Evolutionary conservation across 306 rosid species (phyloP), one percentile per base, ranked within the genome.

Genomic region (Notholithocarpus densiflorus): DNA sequence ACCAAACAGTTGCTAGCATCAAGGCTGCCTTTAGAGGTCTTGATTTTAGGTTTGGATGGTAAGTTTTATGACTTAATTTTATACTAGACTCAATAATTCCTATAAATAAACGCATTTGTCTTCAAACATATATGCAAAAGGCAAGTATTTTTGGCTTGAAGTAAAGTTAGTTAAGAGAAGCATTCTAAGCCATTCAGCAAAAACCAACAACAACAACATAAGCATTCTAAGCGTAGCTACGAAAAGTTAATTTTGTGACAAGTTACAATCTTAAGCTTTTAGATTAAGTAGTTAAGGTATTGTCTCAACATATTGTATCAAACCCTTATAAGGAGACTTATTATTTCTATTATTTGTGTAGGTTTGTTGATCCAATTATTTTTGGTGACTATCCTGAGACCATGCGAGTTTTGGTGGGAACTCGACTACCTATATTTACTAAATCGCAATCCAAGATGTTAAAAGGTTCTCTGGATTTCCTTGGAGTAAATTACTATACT

Each of bases 41-140:
- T 65, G 85, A 86, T 27, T 86, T 78, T 34, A 29, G 77, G 10
- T 75, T 86, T 61, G 89, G 89, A 83, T 86, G 89, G 89, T 86
- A 57, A 48, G 53, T 12, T 48, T 48, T 48, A 12, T 48, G 53
- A 12, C 5, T 48, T 48, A 48, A 48, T 48, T 48, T 48, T 48
- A 12, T 48, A 3, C 15, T 48, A 48, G 17, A 10, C 53, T 48
- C 4, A 12, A 10, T 48, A 48, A 48, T 48, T 48, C 17, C 53
- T 48, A 48, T 48, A 48, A 48, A 48, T 13, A 48, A 12, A 48
- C 53, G 15, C 53, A 13, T 48, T 48, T 48, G 13, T 23, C 21
- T 23, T 0, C 5, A 45, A 40, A 48, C 11, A 40, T 40, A 40
- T 40, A 7, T 40, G 45, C 45, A 7, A 40, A 7, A 40, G 45